Evolutionary conservation across 805 yeast species (phyloP).

Genomic region (Pichia deserticola): DNA sequence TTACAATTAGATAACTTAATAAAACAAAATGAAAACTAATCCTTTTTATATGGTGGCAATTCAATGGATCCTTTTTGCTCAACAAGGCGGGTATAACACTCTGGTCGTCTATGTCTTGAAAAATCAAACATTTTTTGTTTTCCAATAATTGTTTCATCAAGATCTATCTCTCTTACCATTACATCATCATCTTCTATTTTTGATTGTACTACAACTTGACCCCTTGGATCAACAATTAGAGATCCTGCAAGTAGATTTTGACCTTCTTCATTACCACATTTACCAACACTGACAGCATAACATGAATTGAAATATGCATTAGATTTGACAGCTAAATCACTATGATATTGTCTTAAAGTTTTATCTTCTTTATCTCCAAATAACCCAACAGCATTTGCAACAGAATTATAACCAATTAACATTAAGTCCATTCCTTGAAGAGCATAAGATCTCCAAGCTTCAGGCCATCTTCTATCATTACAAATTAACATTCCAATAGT

Average conservation of each 20-base stretch:
- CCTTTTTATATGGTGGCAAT: not conserved
- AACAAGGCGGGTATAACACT: slow-evolving; percentile 22
- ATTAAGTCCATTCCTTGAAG: slow-evolving; percentile 35
- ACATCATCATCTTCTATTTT: slow-evolving; percentile 14
- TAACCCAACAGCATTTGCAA: slow-evolving; percentile 29
- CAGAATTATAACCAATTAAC: slow-evolving; percentile 32
- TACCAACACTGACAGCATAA: slow-evolving; percentile 30
- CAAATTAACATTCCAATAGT: slow-evolving; percentile 33
- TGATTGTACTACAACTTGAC: slow-evolving; percentile 28
- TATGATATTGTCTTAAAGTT: slow-evolving; percentile 27
- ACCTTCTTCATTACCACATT: slow-evolving; percentile 32
- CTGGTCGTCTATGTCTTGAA: slow-evolving; percentile 32
- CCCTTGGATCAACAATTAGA: slow-evolving; percentile 32
- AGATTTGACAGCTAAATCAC: slow-evolving; percentile 28
- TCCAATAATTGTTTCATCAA: slow-evolving; percentile 30
- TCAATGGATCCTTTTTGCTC: slow-evolving; percentile 25
- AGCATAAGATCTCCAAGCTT: slow-evolving; percentile 34
- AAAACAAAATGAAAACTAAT: too few relatives aligned
- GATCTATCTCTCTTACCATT: slow-evolving; percentile 28
- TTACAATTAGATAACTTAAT: too few relatives aligned
- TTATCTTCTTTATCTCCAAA: slow-evolving; percentile 29
- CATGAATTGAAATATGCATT: slow-evolving; percentile 31
- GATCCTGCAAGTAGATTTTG: slow-evolving; percentile 32
- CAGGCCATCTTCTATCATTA: slow-evolving; percentile 37
- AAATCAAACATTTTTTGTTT: slow-evolving; percentile 32